Conservation (phyloP, 2,329 filamentous ascomycete species). For the Fusarium floridanum region DNA sequence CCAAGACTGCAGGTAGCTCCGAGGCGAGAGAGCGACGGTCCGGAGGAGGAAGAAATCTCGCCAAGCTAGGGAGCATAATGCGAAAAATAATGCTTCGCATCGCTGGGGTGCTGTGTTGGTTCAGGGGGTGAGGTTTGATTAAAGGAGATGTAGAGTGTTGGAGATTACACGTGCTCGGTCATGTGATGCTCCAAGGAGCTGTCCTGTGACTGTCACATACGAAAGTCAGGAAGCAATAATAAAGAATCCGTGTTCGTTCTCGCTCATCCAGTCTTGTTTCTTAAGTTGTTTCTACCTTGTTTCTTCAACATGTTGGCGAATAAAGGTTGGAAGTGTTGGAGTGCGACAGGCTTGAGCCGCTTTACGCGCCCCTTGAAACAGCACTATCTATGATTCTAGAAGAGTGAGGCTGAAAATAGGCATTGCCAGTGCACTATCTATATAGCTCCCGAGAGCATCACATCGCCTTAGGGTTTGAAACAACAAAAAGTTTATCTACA, state of each 20-base stretch:
- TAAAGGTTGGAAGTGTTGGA: background rate
- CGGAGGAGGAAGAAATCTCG: background rate
- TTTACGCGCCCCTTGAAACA: background rate
- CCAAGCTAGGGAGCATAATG: background rate
- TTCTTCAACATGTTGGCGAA: background rate
- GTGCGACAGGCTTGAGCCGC: background rate
- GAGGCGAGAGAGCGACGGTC: background rate
- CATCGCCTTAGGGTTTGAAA: background rate
- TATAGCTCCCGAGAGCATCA: background rate
- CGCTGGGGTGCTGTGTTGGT: background rate
- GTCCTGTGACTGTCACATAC: background rate
- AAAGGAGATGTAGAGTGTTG: background rate
- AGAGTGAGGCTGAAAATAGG: background rate
- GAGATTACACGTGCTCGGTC: constrained; percentile 1
- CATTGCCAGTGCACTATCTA: background rate
- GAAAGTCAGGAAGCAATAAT: background rate
- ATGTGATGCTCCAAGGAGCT: background rate
- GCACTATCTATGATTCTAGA: background rate
- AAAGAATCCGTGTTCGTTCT: background rate
- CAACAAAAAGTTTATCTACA: background rate
- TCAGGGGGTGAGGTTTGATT: constrained; percentile 6
- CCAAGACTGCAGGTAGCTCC: constrained; percentile 5
- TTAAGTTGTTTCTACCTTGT: background rate
- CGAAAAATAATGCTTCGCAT: background rate
- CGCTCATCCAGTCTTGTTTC: background rate